Percentiles rank a stretch among this genome's conserved stretches.
phyloP scores from a whole-genome alignment of 2,329 filamentous ascomycete species.

The Colletotrichum agaves region DNA sequence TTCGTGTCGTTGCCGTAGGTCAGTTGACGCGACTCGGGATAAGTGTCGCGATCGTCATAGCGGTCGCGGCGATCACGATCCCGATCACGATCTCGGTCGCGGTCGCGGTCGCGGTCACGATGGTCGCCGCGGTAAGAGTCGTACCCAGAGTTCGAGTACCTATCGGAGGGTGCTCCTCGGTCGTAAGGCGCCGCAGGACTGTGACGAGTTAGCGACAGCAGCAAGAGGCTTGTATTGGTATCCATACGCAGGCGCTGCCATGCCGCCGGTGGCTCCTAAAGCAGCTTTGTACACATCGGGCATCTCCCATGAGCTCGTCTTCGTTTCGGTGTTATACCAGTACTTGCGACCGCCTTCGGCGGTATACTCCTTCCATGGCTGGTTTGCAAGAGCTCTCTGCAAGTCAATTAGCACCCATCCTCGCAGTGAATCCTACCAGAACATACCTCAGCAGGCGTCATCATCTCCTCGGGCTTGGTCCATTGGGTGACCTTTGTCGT shows the following conservation, averaged over 20 bases:
- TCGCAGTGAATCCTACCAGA: no score
- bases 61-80: slow-evolving; percentile 49
- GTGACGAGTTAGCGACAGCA: slow-evolving; percentile 34
- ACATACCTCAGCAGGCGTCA: slow-evolving; percentile 81
- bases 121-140: slow-evolving; percentile 52
- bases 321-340: slow-evolving; percentile 93
- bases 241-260: slow-evolving; percentile 56
- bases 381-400: slow-evolving; percentile 81
- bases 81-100: slow-evolving; percentile 45
- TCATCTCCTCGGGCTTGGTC: slow-evolving; percentile 91
- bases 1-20: slow-evolving; percentile 66
- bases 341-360: slow-evolving; percentile 89
- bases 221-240: not conserved
- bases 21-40: slow-evolving; percentile 68
- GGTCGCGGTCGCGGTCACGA: slow-evolving; percentile 49
- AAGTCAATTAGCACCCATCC: slow-evolving; percentile 38
- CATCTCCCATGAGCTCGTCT: slow-evolving; percentile 95
- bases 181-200: slow-evolving; percentile 55
- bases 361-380: slow-evolving; percentile 94
- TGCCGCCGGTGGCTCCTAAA: slow-evolving; percentile 66
- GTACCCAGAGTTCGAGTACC: slow-evolving; percentile 49
- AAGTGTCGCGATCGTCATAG: slow-evolving; percentile 46
- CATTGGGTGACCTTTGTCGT: slow-evolving; percentile 90
- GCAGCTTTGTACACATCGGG: slow-evolving; percentile 84
- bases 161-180: slow-evolving; percentile 47